Evolutionary conservation across 352 stramenopile genomes (phyloP).

Genomic region (Phytophthora ohioensis): DNA sequence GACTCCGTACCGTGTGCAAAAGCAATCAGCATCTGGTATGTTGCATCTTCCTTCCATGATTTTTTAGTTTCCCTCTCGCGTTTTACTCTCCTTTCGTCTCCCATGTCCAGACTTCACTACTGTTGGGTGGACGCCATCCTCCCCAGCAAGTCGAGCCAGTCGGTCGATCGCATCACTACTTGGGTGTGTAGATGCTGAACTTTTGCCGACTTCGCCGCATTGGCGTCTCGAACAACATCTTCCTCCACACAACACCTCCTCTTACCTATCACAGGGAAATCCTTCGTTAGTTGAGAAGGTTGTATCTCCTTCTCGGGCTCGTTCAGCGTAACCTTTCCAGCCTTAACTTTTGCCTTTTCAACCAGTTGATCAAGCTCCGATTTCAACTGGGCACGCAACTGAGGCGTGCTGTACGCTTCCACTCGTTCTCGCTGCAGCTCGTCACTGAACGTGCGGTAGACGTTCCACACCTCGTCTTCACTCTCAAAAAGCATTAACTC

Average conservation of each 20-base stretch:
- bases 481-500: constrained; percentile 5
- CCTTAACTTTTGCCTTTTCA: neutral
- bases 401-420: neutral
- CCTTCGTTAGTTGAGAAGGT: neutral
- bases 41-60: too few species aligned
- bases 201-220: too few species aligned
- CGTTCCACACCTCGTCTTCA: neutral
- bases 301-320: neutral
- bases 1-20: too few species aligned
- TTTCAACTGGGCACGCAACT: neutral
- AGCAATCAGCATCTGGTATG: too few species aligned
- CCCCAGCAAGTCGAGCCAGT: too few species aligned
- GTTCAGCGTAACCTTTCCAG: neutral
- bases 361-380: neutral
- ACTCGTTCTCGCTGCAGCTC: constrained; percentile 9
- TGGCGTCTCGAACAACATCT: too few species aligned
- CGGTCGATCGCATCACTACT: neutral
- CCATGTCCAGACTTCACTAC: too few species aligned
- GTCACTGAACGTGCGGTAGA: constrained; percentile 4
- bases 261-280: neutral
- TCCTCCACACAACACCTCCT: constrained; percentile 1
- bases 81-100: too few species aligned
- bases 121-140: too few species aligned
- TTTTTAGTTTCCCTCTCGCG: too few species aligned
- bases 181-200: neutral